Evolutionary conservation across 345 rosid genomes (phyloP), one percentile per base, ranked within the genome.

Genomic region (Eucalyptus polybractea): DNA sequence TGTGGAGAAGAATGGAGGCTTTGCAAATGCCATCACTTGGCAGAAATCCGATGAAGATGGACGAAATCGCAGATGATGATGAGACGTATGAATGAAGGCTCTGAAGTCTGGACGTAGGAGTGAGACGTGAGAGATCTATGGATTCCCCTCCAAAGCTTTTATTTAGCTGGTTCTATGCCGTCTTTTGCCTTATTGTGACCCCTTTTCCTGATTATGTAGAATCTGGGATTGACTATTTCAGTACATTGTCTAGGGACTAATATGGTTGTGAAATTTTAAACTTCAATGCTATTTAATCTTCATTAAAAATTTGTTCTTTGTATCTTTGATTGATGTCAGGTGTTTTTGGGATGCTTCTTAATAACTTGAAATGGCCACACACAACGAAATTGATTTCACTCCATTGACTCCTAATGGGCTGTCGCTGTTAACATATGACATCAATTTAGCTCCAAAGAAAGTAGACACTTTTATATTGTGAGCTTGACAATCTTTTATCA

Each of bases 1-100:
- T 27, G 95, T 96, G 33, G 98, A 96, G 89, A 97, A 90, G 91
- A 97, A 93, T 4, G 99, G 99, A 24, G 99, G 98, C n/a, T 51
- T 95, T 15, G 99, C 94, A 15, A 90, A 97, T 44, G 98, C 96
- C 19, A 25, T 93, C 13, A 95, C 98, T 0, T 96, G 99, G 7
- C 90, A 93, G 40, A 97, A 95, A 90, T 92, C 95, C 0, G 98
- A 95, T 97, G 99, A 95, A 90, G 93, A 94, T 97, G 2, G 96
- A 97, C 56, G 97, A 97, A 87, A 88, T 95, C 4, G 95, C 90
- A 1, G 98, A 94, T 16, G 97, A 94, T n/a, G 97, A 96, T 19
- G 96, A 94, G 86, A 95, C 91, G 89, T 94, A 92, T 25, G 91
- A 89, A 25, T 94, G 21, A 91, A 45, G 27, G 45, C n/a, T 65